Base-by-base conservation (phyloP, 2,329 filamentous ascomycete genomes). In the Claviceps spartinae region DNA sequence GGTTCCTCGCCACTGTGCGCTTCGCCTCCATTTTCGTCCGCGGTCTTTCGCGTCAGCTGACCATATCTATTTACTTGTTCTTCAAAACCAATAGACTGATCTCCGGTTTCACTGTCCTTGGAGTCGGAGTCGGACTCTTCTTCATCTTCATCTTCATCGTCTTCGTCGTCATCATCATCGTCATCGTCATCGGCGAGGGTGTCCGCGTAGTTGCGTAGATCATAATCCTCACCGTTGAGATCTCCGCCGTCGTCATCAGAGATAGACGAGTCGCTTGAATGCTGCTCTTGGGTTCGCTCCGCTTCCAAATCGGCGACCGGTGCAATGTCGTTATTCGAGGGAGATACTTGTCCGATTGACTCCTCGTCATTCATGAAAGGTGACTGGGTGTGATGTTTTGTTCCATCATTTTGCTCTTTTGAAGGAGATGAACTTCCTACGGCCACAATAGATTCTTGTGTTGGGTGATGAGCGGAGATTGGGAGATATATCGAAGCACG, bases 161-260 rank as follows among this genome's bases (percentile, higher is more conserved):
- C 65, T 36, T 59, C 55, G 18, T 60, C 51, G 16, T 65, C 63
- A 1, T 59, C 59, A 18, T 59, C 61, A 47, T 64, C 60, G 26
- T 54, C 55, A 46, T 60, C 48, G 30, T 34, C 30, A 11, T 34
- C 30, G 8, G 9, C 9, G 9, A 58, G 62, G 30, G 64, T 57
- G 42, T 57, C 55, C 46, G 62, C 62, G 51, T 66, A 67, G 41
- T 65, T 65, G 47, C 63, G 55, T 30, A 66, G 55, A 46, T 67
- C 63, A 26, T 67, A 66, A 51, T 67, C 65, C 36, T 67, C 63
- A 13, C 65, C 65, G 38, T 59, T 56, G 20, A 60, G 52, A 16
- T 66, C 63, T 1, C 60, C 59, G 18, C 58, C 61, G 49, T 65
- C 60, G 20, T 54, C 55, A 46, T 60, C 44, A 7, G 44, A 54